Base-by-base conservation (phyloP, 495 filamentous ascomycete genomes). In the Xylaria acuta region DNA sequence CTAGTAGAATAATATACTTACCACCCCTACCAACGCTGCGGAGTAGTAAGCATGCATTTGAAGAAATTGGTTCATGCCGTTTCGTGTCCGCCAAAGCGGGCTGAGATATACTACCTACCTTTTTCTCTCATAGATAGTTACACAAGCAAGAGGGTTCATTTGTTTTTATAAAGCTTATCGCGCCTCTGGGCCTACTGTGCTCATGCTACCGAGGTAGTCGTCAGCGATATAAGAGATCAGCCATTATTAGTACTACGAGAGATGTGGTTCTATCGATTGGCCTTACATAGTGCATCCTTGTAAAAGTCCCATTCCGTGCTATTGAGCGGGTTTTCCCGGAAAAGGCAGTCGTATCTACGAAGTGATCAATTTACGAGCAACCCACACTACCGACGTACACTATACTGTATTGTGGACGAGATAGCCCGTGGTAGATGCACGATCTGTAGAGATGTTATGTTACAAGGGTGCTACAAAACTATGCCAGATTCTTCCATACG, bases 11-110 rank as follows among this genome's bases (percentile, higher is more conserved):
- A 22, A 5, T n/a, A 40, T 25, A 11, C 34, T 64, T 47, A 8
- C 59, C 62, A 3, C 62, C 27, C 40, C 25, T 16, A 49, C 9
- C 14, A 36, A 36, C 32, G 18, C 25, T 32, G 20, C 5, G 32
- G 20, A 38, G 43, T 66, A 53, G 43, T 66, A 66, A 66, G 64
- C 64, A 32, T 25, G 14, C 11, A 66, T 38, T 66, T 36, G 32
- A 51, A n/a, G 45, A 34, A 38, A 30, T 34, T 51, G 16, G 20
- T 38, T 66, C 45, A 66, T 66, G 32, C 30, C 11, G 22, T 40
- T 41, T 41, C 22, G 34, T 8, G 27, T 20, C 20, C 7, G 45
- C 45, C 20, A 38, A 47, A 36, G 14, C 30, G 11, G 38, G 63
- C 63, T 65, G 25, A 36, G 6, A 49, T 49, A 3, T 65, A 11